Evolutionary conservation across 495 filamentous ascomycete genomes (phyloP).

Genomic region (Friedmanniomyces simplex): DNA sequence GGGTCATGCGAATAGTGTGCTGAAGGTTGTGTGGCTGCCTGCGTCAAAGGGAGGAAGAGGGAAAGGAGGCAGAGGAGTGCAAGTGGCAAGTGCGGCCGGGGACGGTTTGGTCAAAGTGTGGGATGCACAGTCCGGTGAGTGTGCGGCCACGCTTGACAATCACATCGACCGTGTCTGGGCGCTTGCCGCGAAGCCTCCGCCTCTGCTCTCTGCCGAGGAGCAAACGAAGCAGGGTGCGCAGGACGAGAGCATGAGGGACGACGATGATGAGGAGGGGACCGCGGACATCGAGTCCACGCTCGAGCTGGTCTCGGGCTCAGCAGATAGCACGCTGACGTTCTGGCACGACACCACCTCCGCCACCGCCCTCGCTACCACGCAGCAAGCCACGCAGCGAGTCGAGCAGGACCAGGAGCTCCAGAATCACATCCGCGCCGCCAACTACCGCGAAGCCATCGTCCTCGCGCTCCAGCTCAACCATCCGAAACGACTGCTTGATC

Average conservation of each 20-base stretch:
- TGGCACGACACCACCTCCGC: slow-evolving; percentile 87
- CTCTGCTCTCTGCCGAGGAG: slow-evolving; percentile 18
- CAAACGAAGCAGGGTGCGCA: not conserved
- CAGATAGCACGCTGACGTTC: slow-evolving; percentile 82
- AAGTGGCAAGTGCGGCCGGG: slow-evolving; percentile 79
- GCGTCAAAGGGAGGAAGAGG: slow-evolving; percentile 40
- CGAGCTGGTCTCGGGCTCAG: slow-evolving; percentile 71
- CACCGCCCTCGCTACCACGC: slow-evolving; percentile 58
- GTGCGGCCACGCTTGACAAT: slow-evolving; percentile 82
- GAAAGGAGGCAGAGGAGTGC: slow-evolving; percentile 36
- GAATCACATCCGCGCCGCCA: slow-evolving; percentile 76
- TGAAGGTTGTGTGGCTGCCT: slow-evolving; percentile 86
- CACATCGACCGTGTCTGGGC: slow-evolving; percentile 92
- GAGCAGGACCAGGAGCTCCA: slow-evolving; percentile 88
- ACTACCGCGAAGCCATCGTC: slow-evolving; percentile 85
- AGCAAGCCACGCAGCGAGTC: slow-evolving; percentile 63
- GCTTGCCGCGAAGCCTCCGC: slow-evolving; percentile 57
- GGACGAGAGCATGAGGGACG: slow-evolving; percentile 1
- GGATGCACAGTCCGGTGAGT: slow-evolving; percentile 71
- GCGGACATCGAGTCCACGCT: not conserved
- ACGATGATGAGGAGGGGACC: not conserved
- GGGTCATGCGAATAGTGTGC: slow-evolving; percentile 87
- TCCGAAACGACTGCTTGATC: slow-evolving; percentile 67
- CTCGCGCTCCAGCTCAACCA: slow-evolving; percentile 89
- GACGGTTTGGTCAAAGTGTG: slow-evolving; percentile 97